phyloP scores from a whole-genome alignment of 768 basidiomycete genomes.

The Naganishia vaughanmartiniae region DNA sequence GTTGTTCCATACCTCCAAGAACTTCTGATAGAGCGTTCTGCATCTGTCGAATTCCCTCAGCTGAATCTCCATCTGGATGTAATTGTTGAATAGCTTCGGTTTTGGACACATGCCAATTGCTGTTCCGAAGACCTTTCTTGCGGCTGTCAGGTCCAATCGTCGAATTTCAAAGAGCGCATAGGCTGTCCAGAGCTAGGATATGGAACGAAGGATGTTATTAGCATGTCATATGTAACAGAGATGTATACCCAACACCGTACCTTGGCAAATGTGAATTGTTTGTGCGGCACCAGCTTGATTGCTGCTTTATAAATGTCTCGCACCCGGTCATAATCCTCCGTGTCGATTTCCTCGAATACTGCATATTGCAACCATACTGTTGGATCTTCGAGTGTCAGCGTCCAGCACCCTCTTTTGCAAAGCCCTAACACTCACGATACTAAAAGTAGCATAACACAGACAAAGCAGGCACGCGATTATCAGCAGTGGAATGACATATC shows the following conservation, averaged over 20 bases:
- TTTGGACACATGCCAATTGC: conserved; percentile 96
- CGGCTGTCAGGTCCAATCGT: conserved; percentile 72
- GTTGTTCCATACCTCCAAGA: conserved; percentile 67
- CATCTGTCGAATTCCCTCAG: conserved; percentile 94
- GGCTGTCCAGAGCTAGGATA: conserved; percentile 69
- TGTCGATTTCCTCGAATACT: conserved; percentile 92
- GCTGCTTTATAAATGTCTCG: conserved; percentile 91
- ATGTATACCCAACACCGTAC: conserved; percentile 31
- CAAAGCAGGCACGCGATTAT: background rate
- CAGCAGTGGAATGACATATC: background rate
- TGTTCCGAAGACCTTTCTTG: conserved; percentile 82
- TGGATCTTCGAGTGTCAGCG: background rate
- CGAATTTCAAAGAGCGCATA: conserved; percentile 91
- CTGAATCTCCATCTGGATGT: conserved; percentile 83
- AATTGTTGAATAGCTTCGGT: conserved; percentile 89
- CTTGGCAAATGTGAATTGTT: conserved; percentile 95
- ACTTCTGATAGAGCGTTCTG: conserved; percentile 86
- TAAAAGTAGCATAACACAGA: background rate
- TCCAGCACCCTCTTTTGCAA: background rate
- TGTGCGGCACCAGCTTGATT: conserved; percentile 84
- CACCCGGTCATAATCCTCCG: conserved; percentile 81
- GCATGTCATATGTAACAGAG: background rate
- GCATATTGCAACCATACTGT: conserved; percentile 88
- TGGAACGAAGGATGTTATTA: background rate
- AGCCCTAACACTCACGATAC: background rate